Evolutionary conservation across 1,139 yeast genomes (phyloP).

Genomic region (Meyerozyma carpophila): DNA sequence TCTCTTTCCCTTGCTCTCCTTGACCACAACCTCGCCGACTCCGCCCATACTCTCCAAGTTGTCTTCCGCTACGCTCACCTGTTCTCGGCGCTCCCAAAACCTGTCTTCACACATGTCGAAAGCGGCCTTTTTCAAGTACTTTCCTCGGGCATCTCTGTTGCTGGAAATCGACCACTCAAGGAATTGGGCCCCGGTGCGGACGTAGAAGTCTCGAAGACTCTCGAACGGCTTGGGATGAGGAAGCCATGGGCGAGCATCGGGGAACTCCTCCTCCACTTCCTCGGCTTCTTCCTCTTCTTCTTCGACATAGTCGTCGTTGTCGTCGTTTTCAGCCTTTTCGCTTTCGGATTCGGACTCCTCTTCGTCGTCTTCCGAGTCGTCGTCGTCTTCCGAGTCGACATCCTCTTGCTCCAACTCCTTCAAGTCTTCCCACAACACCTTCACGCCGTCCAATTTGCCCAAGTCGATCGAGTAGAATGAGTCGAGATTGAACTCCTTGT

Average conservation of each 20-base stretch:
- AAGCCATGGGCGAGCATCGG: constrained; percentile 92
- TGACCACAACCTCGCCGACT: constrained; percentile 84
- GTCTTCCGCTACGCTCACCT: constrained; percentile 82
- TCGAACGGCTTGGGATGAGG: constrained; percentile 98
- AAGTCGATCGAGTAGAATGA: constrained; percentile 83
- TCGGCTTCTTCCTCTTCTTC: constrained; percentile 57
- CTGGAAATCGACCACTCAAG: constrained; percentile 90
- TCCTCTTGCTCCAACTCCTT: constrained; percentile 54
- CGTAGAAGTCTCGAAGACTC: constrained; percentile 71
- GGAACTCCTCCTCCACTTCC: constrained; percentile 64
- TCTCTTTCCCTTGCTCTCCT: constrained; percentile 51
- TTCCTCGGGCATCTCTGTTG: constrained; percentile 83
- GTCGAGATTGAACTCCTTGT: constrained; percentile 76
- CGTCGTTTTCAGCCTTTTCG: constrained; percentile 44
- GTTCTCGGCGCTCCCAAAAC: constrained; percentile 99
- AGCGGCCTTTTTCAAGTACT: constrained; percentile 81
- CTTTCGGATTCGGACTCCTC: constrained; percentile 49
- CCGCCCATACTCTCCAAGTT: constrained; percentile 87
- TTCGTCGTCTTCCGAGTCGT: constrained; percentile 59
- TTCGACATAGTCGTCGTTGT: constrained; percentile 51
- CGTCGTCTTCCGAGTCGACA: constrained; percentile 63
- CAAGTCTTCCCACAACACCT: constrained; percentile 85
- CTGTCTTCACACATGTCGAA: constrained; percentile 90
- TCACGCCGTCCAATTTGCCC: constrained; percentile 82
- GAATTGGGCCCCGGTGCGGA: constrained; percentile 81